Base-by-base conservation (phyloP, 129 eudicot genomes). In the Chrysanthemum lavandulifolium region DNA sequence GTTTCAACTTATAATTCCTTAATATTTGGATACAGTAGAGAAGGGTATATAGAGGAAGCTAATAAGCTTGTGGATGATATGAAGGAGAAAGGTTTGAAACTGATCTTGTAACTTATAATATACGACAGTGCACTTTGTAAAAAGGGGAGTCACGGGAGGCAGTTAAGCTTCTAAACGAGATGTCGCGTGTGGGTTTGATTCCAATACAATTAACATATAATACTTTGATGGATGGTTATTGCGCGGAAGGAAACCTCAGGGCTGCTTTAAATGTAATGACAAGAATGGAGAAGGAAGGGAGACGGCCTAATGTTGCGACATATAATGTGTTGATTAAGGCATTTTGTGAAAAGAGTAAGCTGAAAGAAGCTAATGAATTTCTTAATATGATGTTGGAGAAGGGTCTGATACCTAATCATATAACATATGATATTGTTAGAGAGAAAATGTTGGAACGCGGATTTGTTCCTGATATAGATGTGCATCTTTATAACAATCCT, bases 321-420 rank as follows among this genome's bases (percentile, higher is more conserved):
- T 94, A 82, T 68, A 94, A 94, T 68, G 86, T 90, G 64, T 67
- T 94, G 80, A 83, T 94, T 73, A 87, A 81, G 82, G 98, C 88
- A 16, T 83, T 87, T 48, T 87, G 97, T 70, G 81, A 77, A 66
- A 84, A 86, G 71, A 93, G 84, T 71, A 94, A 90, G 79, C 65
- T 87, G 78, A 87, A 86, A 67, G 91, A 86, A 61, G 97, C 97
- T 66, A 94, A 94, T 72, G 70, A 47, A 12, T 79, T 84, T 83
- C 91, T 94, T 47, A 94, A 94, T 19, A 87, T 87, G 87, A 89
- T 94, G 96, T 71, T 94, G 83, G 97, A 90, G 80, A 94, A 90
- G 70, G 98, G 98, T 56, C 81, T 90, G 76, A 65, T 86, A 36
- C 97, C 97, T 29, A 90, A 94, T 81, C 73, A 82, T 49, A 77